Evolutionary conservation across 345 rosid species (phyloP), one percentile per base, ranked within the genome.

Genomic region (Conringia planisiliqua): DNA sequence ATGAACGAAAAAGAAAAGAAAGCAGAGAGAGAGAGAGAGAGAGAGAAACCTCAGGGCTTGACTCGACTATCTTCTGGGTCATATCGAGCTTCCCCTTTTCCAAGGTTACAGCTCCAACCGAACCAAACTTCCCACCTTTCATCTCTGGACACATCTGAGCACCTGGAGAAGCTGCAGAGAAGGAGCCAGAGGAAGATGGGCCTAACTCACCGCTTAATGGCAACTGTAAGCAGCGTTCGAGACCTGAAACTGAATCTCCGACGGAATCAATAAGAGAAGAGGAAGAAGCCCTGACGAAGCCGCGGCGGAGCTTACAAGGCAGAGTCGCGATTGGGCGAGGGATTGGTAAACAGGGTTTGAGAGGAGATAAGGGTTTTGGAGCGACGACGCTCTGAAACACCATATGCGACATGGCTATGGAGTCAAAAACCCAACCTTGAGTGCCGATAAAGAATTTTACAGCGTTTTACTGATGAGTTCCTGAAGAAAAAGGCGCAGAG

Each of bases 81-180:
- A 82, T 16, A 70, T 89, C 95, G 17, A 91, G 88, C 78, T 92
- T 95, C 73, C 93, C 93, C 64, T 92, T 95, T 79, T 95, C 96
- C 81, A 95, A 80, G 27, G 99, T 95, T 6, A 90, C 96, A 32
- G 96, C 86, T 60, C 97, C 97, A 7, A 82, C 44, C 0, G 97
- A 82, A 11, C 97, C 96, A 40, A 39, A 83, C 64, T 85, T 67
- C 17, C 89, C 89, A 26, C 72, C 81, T 80, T 88, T 92, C 97
- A 95, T 95, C 58, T 83, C 79, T 12, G 97, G 96, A n/a, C 87
- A 88, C 36, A 65, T 72, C 68, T 77, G 87, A 7, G 74, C 72
- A 66, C 42, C 54, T 17, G 62, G 20, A 27, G 67, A 26, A 71
- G 64, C 52, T 16, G 63, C 81, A 79, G 69, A 77, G 66, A 42